Conservation (phyloP, 202 grass and related monocot genomes). For the Eragrostis tef region DNA sequence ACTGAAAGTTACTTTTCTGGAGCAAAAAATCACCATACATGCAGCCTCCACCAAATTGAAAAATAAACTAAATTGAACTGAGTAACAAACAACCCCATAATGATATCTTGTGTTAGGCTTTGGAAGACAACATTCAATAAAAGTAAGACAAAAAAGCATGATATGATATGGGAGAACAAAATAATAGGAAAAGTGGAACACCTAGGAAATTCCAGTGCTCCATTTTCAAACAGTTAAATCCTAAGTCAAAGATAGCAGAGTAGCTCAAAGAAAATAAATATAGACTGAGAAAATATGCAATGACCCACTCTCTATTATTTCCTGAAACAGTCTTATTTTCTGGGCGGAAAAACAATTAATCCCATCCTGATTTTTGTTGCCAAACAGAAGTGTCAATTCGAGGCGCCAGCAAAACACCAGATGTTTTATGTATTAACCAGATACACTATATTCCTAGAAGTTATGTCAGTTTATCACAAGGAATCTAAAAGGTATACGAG, state of each 20-base stretch:
- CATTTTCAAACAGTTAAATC: background rate
- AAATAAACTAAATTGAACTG: conserved; percentile 7
- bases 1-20: conserved; percentile 29
- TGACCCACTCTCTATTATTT: conserved; percentile 13
- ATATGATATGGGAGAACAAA: background rate
- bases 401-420: no score
- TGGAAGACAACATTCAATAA: conserved; percentile 1
- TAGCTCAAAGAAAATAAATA: conserved; percentile 4
- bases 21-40: background rate
- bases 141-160: background rate
- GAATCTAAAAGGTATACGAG: conserved; percentile 9
- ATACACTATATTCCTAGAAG: conserved; percentile 6
- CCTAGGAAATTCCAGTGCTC: background rate
- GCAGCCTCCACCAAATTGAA: background rate
- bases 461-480: background rate
- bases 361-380: conserved; percentile 20
- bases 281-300: background rate
- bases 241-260: background rate
- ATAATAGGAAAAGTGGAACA: background rate
- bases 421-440: background rate
- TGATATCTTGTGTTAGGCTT: conserved; percentile 3
- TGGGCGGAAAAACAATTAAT: conserved; percentile 23
- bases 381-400: background rate
- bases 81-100: background rate
- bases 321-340: conserved; percentile 33